Evolutionary conservation across 2,329 filamentous ascomycete species (phyloP).

Genomic region (Xylaria multiplex): DNA sequence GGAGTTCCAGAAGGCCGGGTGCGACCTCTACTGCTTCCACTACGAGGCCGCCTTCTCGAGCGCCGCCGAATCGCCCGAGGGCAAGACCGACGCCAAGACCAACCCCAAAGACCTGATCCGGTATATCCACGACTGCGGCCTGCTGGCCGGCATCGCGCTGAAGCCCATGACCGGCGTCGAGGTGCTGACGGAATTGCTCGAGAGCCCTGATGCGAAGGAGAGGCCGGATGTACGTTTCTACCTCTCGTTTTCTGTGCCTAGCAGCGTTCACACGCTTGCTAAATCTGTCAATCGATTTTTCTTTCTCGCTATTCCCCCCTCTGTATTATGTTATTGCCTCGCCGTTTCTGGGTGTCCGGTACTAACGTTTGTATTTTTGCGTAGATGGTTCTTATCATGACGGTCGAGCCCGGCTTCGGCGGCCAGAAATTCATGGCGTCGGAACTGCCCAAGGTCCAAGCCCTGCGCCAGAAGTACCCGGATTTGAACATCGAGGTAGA

Average conservation of each 20-base stretch:
- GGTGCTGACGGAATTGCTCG: constrained; percentile 90
- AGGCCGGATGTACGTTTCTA: constrained; percentile 79
- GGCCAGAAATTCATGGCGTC: constrained; percentile 99
- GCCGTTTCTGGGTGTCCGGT: no score
- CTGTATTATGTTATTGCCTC: neutral
- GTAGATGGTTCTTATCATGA: constrained; percentile 99
- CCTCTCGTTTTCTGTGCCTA: neutral
- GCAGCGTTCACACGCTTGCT: neutral
- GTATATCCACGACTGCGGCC: constrained; percentile 88
- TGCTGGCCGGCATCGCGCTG: constrained; percentile 93
- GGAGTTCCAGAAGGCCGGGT: constrained; percentile 92
- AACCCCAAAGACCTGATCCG: constrained; percentile 85
- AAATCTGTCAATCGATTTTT: neutral
- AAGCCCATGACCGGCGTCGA: constrained; percentile 93
- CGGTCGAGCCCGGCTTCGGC: constrained; percentile 95
- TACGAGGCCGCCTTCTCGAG: constrained; percentile 95
- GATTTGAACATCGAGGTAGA: constrained; percentile 97
- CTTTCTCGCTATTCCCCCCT: neutral
- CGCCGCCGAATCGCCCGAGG: constrained; percentile 81
- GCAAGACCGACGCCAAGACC: constrained; percentile 75
- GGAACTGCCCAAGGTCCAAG: constrained; percentile 91
- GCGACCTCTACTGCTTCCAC: constrained; percentile 99
- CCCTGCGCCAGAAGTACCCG: constrained; percentile 84
- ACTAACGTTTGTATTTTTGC: neutral
- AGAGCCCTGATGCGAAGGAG: constrained; percentile 76